A percentile compares a stretch with the other conserved stretches of the same genome.
Conservation (phyloP, 1,284 basidiomycete species). For the Marasmius tenuissimus region DNA sequence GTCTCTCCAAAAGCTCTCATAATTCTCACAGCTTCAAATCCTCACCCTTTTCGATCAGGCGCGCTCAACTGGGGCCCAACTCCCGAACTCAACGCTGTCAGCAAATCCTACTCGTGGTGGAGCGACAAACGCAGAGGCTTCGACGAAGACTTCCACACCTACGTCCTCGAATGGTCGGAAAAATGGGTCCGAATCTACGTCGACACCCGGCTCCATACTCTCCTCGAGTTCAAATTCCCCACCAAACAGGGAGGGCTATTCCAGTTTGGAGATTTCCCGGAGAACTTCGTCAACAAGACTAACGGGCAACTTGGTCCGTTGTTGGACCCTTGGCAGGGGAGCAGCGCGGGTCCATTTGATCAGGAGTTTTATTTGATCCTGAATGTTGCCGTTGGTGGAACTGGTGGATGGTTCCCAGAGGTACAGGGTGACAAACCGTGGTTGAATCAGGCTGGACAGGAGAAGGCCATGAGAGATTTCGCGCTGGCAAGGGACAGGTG, state of each 20-base stretch:
- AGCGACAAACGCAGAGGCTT: constrained; percentile 69
- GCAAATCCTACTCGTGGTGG: constrained; percentile 78
- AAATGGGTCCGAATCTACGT: constrained; percentile 76
- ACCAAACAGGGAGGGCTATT: constrained; percentile 63
- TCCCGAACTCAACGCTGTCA: constrained; percentile 69
- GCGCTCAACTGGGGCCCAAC: constrained; percentile 84
- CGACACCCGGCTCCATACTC: constrained; percentile 69
- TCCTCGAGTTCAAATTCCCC: constrained; percentile 65
- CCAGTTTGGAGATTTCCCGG: constrained; percentile 72
- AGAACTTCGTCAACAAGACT: constrained; percentile 59
- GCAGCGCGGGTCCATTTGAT: constrained; percentile 2
- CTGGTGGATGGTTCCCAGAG: constrained; percentile 89
- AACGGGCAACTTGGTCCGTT: constrained; percentile 58
- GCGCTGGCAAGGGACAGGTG: constrained; percentile 62
- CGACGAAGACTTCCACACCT: constrained; percentile 68
- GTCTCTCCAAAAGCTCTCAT: neutral
- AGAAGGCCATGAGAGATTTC: constrained; percentile 72
- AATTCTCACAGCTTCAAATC: neutral
- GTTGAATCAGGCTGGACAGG: constrained; percentile 60
- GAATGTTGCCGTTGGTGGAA: constrained; percentile 81
- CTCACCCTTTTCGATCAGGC: neutral
- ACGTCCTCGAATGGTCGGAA: constrained; percentile 6
- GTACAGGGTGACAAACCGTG: constrained; percentile 68
- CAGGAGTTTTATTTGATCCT: constrained; percentile 81
- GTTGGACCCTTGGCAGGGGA: constrained; percentile 60